Base-by-base conservation (phyloP, 2,329 filamentous ascomycete species). In the Fusarium penzigii region DNA sequence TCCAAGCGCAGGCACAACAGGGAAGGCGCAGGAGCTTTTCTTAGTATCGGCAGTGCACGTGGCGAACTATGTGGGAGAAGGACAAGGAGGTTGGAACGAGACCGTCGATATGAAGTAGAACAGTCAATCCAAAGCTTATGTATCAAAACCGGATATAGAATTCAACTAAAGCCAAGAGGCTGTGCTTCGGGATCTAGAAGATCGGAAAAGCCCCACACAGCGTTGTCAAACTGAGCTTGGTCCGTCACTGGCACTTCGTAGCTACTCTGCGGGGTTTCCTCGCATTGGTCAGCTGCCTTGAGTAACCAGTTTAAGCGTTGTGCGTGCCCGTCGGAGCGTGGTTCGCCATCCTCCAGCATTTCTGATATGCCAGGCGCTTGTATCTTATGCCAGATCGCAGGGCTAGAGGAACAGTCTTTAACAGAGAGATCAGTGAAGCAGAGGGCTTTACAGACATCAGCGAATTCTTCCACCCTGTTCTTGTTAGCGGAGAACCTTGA, bases 51-150 rank as follows among this genome's bases (percentile, higher is more conserved):
- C 39, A 36, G 38, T 48, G 39, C 46, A 48, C 29, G 39, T 32
- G 3, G 39, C 39, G 36, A 48, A 42, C 39, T 17, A n/a, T 17
- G 39, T 48, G 25, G 46, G 25, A 48, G 13, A 48, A 36, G 46
- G 46, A 11, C 41, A 42, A 48, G 25, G 39, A 48, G 46, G 46
- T 36, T 48, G 46, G 46, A 48, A 38, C 39, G 39, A 48, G n/a
- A 42, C 38, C 16, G 12, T 39, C 32, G 32, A 39, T 36, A 46
- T 42, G 29, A 20, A 42, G 39, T 39, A 17, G 20, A 40, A 34
- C 13, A 42, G 20, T 34, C 17, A 14, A 20, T 32, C 46, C n/a
- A 36, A 17, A 48, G 29, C 39, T 42, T n/a, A n/a, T n/a, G n/a
- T 48, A 42, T 12, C 25, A 42, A 29, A 42, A 48, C 46, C 16